These are phyloP conservation scores for Rachicladosporium sp. DNA, from an alignment of 2,329 filamentous ascomycete species.

Conservation along the genomic window DNA sequence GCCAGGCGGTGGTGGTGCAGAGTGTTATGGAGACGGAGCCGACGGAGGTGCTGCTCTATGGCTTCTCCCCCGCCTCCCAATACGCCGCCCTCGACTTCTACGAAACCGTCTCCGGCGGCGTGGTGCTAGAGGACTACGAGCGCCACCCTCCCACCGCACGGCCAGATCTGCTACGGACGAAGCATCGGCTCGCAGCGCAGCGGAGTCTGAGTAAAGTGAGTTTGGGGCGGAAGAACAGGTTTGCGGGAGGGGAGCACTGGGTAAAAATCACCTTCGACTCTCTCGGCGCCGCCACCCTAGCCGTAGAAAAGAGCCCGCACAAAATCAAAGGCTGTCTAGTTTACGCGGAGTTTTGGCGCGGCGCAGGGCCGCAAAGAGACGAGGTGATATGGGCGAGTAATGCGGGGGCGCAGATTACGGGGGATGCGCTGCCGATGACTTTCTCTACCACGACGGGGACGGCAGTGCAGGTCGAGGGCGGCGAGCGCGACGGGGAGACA, in stretches of 20 bases:
- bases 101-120: slow-evolving; percentile 66
- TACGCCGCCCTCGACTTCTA: slow-evolving; percentile 85
- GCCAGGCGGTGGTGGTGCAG: slow-evolving; percentile 18
- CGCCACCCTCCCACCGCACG: slow-evolving; percentile 65
- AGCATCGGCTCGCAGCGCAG: slow-evolving; percentile 58
- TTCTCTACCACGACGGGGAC: slow-evolving; percentile 26
- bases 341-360: slow-evolving; percentile 35
- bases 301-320: slow-evolving; percentile 35
- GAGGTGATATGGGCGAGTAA: slow-evolving; percentile 28
- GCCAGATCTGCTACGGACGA: slow-evolving; percentile 55
- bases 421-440: slow-evolving; percentile 15
- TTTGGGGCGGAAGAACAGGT: slow-evolving; percentile 65
- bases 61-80: slow-evolving; percentile 55
- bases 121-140: slow-evolving; percentile 87
- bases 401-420: slow-evolving; percentile 20
- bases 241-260: slow-evolving; percentile 80
- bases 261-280: slow-evolving; percentile 49
- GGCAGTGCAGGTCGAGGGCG: slow-evolving; percentile 11
- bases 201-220: slow-evolving; percentile 59
- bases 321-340: slow-evolving; percentile 35
- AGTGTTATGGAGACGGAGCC: slow-evolving; percentile 33
- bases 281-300: slow-evolving; percentile 35
- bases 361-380: slow-evolving; percentile 32
- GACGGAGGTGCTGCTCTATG: slow-evolving; percentile 74
- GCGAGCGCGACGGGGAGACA: background rate